Conservation (phyloP, 176 grass and related monocot species). For the Oryza australiensis region DNA sequence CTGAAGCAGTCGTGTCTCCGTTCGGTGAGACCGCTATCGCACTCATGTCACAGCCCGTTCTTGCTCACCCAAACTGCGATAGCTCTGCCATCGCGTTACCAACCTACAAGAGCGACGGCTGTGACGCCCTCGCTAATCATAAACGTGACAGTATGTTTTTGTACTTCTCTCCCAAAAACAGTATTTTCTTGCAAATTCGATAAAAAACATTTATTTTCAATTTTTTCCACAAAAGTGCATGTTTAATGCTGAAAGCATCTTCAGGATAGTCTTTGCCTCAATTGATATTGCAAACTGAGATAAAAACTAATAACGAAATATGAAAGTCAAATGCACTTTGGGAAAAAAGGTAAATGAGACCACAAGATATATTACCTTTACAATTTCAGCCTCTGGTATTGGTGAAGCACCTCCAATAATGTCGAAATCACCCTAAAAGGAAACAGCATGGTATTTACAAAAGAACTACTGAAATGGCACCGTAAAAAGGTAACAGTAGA, state of each 20-base stretch:
- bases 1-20: too few relatives aligned
- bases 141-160: too few relatives aligned
- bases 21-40: too few relatives aligned
- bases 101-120: too few relatives aligned
- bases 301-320: conserved; percentile 17
- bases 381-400: conserved; percentile 79
- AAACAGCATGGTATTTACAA: conserved; percentile 25
- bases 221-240: conserved; percentile 7
- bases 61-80: too few relatives aligned
- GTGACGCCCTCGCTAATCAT: too few relatives aligned
- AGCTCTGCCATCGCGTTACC: too few relatives aligned
- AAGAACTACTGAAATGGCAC: conserved; percentile 30
- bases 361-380: conserved; percentile 61
- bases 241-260: conserved; percentile 4
- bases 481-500: conserved; percentile 20
- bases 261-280: conserved; percentile 18
- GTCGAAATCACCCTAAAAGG: conserved; percentile 90
- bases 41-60: too few relatives aligned
- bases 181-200: too few relatives aligned
- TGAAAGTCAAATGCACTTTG: neutral
- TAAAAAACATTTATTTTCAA: too few relatives aligned
- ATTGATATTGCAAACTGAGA: conserved; percentile 24
- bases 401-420: conserved; percentile 83
- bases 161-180: too few relatives aligned
- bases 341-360: neutral